These are phyloP conservation scores for Candida tallmaniae DNA, from an alignment of 805 yeast genomes.

Conservation along the genomic window DNA sequence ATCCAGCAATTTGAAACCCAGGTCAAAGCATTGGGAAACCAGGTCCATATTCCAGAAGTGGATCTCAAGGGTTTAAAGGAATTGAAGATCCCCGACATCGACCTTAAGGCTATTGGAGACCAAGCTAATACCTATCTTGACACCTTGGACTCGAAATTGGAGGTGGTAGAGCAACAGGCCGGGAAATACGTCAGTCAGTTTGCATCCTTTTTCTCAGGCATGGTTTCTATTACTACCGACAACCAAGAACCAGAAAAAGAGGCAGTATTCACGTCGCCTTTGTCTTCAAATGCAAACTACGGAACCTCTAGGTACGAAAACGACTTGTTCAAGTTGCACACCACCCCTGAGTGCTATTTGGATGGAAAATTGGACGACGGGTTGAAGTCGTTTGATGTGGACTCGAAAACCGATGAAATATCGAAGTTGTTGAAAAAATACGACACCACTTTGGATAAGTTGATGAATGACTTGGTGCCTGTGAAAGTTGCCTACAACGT, in stretches of 20 bases:
- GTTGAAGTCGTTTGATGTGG: slow-evolving; percentile 34
- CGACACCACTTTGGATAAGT: slow-evolving; percentile 43
- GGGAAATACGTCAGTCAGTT: slow-evolving; percentile 54
- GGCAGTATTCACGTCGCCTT: slow-evolving; percentile 17
- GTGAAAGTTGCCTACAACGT: slow-evolving; percentile 48
- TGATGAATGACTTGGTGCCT: slow-evolving; percentile 68
- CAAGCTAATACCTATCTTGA: slow-evolving; percentile 59
- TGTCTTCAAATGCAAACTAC: slow-evolving; percentile 20
- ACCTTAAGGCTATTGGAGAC: slow-evolving; percentile 15
- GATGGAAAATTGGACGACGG: slow-evolving; percentile 14
- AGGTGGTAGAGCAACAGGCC: slow-evolving; percentile 66
- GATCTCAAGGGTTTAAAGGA: slow-evolving; percentile 19
- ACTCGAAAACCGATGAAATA: slow-evolving; percentile 48
- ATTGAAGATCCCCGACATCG: slow-evolving; percentile 15
- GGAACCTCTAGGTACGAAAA: slow-evolving; percentile 36
- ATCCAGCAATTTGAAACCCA: slow-evolving; percentile 25
- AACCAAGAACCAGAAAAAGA: slow-evolving; percentile 12
- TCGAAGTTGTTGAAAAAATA: slow-evolving; percentile 43
- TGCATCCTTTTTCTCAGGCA: slow-evolving; percentile 48
- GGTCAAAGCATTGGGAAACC: slow-evolving; percentile 19
- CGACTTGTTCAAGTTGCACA: slow-evolving; percentile 38
- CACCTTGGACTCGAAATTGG: slow-evolving; percentile 65
- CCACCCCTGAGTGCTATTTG: slow-evolving; percentile 20
- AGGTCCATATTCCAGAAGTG: slow-evolving; percentile 15
- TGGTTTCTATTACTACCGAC: slow-evolving; percentile 23